Evolutionary conservation across 768 basidiomycete genomes (phyloP), one percentile per base, ranked within the genome.

Genomic region (Rhizopogon rudus): DNA sequence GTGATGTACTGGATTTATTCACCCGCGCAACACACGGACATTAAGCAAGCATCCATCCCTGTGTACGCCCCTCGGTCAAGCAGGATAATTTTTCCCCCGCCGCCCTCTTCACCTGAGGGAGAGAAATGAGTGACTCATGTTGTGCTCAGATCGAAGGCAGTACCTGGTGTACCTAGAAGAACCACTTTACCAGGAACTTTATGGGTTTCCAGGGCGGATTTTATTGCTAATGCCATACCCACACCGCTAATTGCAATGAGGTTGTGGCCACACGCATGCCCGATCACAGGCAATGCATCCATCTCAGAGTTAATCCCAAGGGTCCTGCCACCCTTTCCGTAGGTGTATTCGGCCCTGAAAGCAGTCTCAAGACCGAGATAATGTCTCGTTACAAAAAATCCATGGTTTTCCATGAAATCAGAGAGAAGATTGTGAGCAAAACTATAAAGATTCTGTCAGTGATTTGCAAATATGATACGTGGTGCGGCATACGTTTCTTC

Each of bases 281-380:
- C 81, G 51, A 82, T 74, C 39, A 74, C 67, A n/a, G 79, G 79
- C 20, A 82, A 69, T 5, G 81, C 80, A 41, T 80, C 73, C 87
- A 88, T 89, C 70, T 91, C 91, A 14, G 88, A 83, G 68, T 93
- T 91, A 59, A 92, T 71, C 7, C 91, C 90, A 44, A 92, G 73
- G 49, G 82, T 81, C 41, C 85, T 79, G 9, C 87, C 85, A 31
- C 81, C 81, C 50, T 62, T 57, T 25, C 83, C 81, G 59, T 82
- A 79, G 39, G 74, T 73, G 67, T 77, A 91, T 62, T 84, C 86
- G 2, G 91, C 91, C 52, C 81, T 76, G 86, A 88, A 93, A 3
- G 91, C 90, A 22, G 90, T 92, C 13, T 78, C 67, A 3, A 93
- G 76, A 14, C 81, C 84, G 48, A 86, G 79, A 62, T 91, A 89